phyloP scores from a whole-genome alignment of 495 filamentous ascomycete genomes.

The Hyaloscypha variabilis region DNA sequence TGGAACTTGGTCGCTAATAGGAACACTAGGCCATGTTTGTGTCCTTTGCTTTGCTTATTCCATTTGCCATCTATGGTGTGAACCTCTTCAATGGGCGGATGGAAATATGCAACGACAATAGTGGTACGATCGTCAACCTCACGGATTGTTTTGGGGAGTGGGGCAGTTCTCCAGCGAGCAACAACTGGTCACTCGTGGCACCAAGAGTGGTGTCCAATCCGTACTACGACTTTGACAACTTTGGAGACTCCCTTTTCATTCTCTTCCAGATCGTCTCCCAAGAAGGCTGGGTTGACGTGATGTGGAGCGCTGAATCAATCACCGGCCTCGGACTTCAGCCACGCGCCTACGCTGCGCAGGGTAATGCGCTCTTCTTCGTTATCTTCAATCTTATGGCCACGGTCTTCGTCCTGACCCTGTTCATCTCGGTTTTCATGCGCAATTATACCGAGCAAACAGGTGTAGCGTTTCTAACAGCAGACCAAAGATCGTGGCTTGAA shows the following conservation, averaged over 20 bases:
- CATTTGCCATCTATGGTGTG: slow-evolving; percentile 92
- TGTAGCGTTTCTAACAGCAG: slow-evolving; percentile 93
- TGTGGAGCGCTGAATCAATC: slow-evolving; percentile 80
- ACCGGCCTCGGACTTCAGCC: slow-evolving; percentile 77
- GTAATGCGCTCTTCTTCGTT: slow-evolving; percentile 92
- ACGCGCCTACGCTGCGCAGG: slow-evolving; percentile 64
- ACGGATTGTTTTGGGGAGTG: slow-evolving; percentile 83
- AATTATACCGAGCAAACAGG: slow-evolving; percentile 99
- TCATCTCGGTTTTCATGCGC: slow-evolving; percentile 99
- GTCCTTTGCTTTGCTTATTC: slow-evolving; percentile 90
- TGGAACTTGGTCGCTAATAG: slow-evolving; percentile 21
- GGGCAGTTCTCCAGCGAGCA: slow-evolving; percentile 67
- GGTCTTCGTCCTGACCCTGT: slow-evolving; percentile 96
- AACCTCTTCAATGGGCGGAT: slow-evolving; percentile 91
- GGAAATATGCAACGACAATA: slow-evolving; percentile 75
- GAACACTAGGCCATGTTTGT: slow-evolving; percentile 75
- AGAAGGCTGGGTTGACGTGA: slow-evolving; percentile 95
- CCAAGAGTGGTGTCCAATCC: slow-evolving; percentile 80
- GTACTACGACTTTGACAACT: slow-evolving; percentile 93
- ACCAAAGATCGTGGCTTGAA: slow-evolving; percentile 97
- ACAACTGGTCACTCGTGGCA: slow-evolving; percentile 77
- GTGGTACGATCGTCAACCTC: slow-evolving; percentile 55
- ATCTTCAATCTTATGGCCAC: slow-evolving; percentile 95
- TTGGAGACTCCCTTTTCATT: slow-evolving; percentile 88
- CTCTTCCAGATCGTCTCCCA: slow-evolving; percentile 99